These are phyloP conservation scores for Podila epigama DNA, from an alignment of 192 early-diverging fungal genomes.

Conservation along the genomic window DNA sequence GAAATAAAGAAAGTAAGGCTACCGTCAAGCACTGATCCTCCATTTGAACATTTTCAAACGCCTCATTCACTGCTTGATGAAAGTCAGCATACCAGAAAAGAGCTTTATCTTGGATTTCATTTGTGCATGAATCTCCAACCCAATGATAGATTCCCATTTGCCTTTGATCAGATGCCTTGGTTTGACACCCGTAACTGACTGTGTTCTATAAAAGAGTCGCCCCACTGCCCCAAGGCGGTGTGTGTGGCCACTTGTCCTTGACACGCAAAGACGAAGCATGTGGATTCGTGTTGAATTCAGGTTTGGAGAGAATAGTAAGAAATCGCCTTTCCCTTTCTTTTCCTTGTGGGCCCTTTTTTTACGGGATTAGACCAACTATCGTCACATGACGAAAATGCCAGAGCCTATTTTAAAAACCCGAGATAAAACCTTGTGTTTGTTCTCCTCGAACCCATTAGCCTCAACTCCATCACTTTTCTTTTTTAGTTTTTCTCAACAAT, in stretches of 20 bases:
- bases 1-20: neutral
- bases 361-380: neutral
- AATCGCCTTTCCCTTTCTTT: too few relatives aligned
- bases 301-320: too few relatives aligned
- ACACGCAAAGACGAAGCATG: neutral
- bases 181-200: neutral
- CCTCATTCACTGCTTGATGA: neutral
- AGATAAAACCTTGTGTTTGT: neutral
- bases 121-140: conserved; percentile 92
- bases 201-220: neutral
- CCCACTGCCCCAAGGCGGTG: neutral
- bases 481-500: neutral
- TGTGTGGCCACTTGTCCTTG: neutral
- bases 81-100: conserved; percentile 71
- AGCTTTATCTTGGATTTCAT: conserved; percentile 79
- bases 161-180: conserved; percentile 17
- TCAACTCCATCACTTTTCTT: neutral
- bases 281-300: neutral
- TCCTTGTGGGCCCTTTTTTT: too few relatives aligned
- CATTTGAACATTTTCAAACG: neutral
- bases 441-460: neutral
- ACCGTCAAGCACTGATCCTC: neutral
- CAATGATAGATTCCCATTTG: conserved; percentile 77
- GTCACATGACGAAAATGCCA: neutral
- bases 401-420: neutral